These are phyloP conservation scores for Hortiboletus flavorubellus DNA, from an alignment of 768 basidiomycete genomes.

Conservation along the genomic window DNA sequence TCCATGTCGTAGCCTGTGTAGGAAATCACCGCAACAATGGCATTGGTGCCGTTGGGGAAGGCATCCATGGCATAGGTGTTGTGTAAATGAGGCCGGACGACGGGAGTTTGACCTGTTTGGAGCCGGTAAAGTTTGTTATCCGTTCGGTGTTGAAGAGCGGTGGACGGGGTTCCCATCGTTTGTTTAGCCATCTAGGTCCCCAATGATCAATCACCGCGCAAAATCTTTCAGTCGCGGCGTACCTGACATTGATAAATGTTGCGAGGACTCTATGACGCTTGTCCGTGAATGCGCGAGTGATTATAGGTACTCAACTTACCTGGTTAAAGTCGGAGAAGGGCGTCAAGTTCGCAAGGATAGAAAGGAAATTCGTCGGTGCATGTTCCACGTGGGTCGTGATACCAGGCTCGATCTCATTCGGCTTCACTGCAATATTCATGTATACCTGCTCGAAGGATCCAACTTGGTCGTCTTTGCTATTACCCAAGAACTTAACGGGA, in stretches of 20 bases:
- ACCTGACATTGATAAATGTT: constrained; percentile 95
- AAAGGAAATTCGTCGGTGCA: constrained; percentile 91
- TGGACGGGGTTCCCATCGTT: constrained; percentile 98
- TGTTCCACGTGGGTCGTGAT: constrained; percentile 92
- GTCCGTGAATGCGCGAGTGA: not conserved
- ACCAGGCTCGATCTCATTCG: constrained; percentile 73
- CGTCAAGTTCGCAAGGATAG: constrained; percentile 94
- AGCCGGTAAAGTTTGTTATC: constrained; percentile 98
- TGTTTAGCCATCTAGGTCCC: constrained; percentile 97
- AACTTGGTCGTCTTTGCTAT: constrained; percentile 83
- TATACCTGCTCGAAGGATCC: constrained; percentile 99
- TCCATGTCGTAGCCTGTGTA: constrained; percentile 99
- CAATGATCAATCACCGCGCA: constrained; percentile 3
- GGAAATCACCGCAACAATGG: constrained; percentile 98
- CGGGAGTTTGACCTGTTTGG: constrained; percentile 91
- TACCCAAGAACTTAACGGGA: constrained; percentile 87
- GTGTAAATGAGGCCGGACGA: constrained; percentile 89
- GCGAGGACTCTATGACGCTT: constrained; percentile 61
- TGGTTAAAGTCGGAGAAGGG: constrained; percentile 99
- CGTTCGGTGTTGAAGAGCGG: constrained; percentile 85
- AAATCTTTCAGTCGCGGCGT: constrained; percentile 7
- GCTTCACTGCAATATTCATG: constrained; percentile 94
- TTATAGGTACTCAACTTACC: constrained; percentile 40
- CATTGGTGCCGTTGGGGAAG: constrained; percentile 98
- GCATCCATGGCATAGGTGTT: constrained; percentile 97